Evolutionary conservation across 2,329 filamentous ascomycete genomes (phyloP), one percentile per base, ranked within the genome.

Genomic region (Talaromyces verruculosus): DNA sequence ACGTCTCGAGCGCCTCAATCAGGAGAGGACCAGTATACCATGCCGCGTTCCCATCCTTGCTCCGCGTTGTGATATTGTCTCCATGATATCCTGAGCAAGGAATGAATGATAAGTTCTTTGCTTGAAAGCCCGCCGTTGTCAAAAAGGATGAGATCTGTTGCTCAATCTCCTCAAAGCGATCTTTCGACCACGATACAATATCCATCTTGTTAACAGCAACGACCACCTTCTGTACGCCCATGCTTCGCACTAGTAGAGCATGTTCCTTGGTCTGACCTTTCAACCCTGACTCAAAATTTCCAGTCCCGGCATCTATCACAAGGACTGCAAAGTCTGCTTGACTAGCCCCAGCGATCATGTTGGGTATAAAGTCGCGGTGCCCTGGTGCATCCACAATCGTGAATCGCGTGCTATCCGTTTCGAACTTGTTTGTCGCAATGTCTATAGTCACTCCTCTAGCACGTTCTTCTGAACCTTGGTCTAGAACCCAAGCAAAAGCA

Each of bases 131-230:
- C 0, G 93, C 91, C 0, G 89, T 87, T 0, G 86, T 88, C 67
- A 99, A 82, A 76, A 99, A 97, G 0, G 91, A 89, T 0, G 87
- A 87, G 69, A 97, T 88, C 72, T 97, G 92, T 68, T 92, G 87
- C 51, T 87, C 85, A 65, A 99, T 97, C 72, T 96, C 91, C 28
- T 92, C 85, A 71, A 96, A 99, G 1, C 92, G 87, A 4, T 88
- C 88, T 76, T 91, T 83, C 1, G 89, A 91, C 96, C 96, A 99
- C 5, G 83, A 81, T 6, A 94, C 88, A 17, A 89, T 89, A 76
- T 99, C 95, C 72, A 99, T 89, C 78, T 99, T 99, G 81, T 99
- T 99, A 68, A 99, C 88, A 1, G 92, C 93, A 33, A 99, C 90
- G 49, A 99, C 89, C 17, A 99, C 84, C 30, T 90, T 87, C 68